Evolutionary conservation across 2,329 filamentous ascomycete genomes (phyloP).

Genomic region (Exophiala alcalophila): DNA sequence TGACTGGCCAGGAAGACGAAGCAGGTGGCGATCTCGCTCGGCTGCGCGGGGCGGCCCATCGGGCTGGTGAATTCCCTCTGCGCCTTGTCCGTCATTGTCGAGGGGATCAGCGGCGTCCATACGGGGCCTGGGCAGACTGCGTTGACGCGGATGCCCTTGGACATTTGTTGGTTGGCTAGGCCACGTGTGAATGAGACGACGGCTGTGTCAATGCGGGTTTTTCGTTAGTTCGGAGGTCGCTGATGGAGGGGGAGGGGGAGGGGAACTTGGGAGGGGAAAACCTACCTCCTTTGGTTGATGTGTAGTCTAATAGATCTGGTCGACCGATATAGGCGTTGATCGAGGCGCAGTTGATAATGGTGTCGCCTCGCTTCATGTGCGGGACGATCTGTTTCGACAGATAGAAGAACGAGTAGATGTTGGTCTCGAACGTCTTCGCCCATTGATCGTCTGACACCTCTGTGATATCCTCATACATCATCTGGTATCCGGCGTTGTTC

Average conservation of each 20-base stretch:
- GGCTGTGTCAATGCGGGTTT: too few species aligned
- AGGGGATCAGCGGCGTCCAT: slow-evolving; percentile 72
- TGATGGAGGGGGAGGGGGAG: too few species aligned
- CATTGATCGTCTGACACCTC: slow-evolving; percentile 75
- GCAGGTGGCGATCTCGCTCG: slow-evolving; percentile 76
- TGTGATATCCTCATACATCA: slow-evolving; percentile 68
- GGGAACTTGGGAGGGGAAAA: background rate
- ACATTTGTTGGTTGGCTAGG: slow-evolving; percentile 70
- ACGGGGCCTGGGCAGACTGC: slow-evolving; percentile 75
- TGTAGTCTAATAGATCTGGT: slow-evolving; percentile 78
- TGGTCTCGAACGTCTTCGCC: slow-evolving; percentile 74
- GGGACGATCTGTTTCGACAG: slow-evolving; percentile 72
- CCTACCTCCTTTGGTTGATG: slow-evolving; percentile 54
- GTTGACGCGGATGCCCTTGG: slow-evolving; percentile 72
- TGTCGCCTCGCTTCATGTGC: slow-evolving; percentile 70
- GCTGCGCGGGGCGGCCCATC: slow-evolving; percentile 75
- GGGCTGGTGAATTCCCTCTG: slow-evolving; percentile 70
- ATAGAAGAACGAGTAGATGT: slow-evolving; percentile 80
- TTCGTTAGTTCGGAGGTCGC: too few species aligned
- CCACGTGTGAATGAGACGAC: slow-evolving; percentile 76
- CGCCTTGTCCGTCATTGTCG: slow-evolving; percentile 67
- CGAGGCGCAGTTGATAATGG: slow-evolving; percentile 82
- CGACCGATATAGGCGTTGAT: slow-evolving; percentile 81
- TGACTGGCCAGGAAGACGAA: slow-evolving; percentile 75
- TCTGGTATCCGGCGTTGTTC: slow-evolving; percentile 72